These are phyloP conservation scores for Boletus sensibilis DNA, from an alignment of 768 basidiomycete genomes.

Conservation along the genomic window DNA sequence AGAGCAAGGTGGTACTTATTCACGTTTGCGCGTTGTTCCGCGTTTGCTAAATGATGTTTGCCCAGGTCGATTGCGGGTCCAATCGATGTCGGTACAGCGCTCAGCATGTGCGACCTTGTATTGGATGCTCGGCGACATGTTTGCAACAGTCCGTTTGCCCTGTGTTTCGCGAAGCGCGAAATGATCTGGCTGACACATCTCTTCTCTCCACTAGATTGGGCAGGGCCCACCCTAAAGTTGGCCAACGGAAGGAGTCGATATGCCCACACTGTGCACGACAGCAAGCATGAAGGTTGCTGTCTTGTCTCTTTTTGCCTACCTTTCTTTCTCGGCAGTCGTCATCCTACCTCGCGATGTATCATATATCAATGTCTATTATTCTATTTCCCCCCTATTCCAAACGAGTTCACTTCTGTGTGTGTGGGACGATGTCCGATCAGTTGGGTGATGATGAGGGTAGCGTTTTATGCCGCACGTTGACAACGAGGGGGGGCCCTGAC, in stretches of 20 bases:
- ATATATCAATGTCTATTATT: conserved; percentile 24
- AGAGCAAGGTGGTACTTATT: conserved; percentile 30
- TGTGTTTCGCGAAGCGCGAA: not conserved
- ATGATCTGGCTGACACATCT: conserved; percentile 16
- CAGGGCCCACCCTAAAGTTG: conserved; percentile 19
- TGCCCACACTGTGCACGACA: conserved; percentile 25
- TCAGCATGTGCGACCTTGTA: conserved; percentile 35
- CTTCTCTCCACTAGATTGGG: conserved; percentile 19
- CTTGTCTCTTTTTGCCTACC: not conserved
- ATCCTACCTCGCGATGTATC: conserved; percentile 6
- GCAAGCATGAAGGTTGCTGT: conserved; percentile 3
- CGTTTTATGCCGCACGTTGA: conserved; percentile 16
- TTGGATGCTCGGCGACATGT: conserved; percentile 40
- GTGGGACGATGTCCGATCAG: conserved; percentile 12
- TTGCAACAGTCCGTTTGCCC: conserved; percentile 36
- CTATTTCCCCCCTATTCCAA: conserved; percentile 8
- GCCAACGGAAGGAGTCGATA: conserved; percentile 14
- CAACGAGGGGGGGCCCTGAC: conserved; percentile 23
- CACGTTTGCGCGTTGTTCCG: conserved; percentile 27
- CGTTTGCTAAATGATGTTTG: conserved; percentile 8
- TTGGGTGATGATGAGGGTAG: conserved; percentile 5
- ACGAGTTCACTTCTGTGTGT: not conserved
- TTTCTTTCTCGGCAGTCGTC: not conserved
- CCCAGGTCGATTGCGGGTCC: conserved; percentile 44
- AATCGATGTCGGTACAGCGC: conserved; percentile 44